Evolutionary conservation across 1,284 basidiomycete species (phyloP), one percentile per base, ranked within the genome.

Genomic region (Chondrostereum purpureum): DNA sequence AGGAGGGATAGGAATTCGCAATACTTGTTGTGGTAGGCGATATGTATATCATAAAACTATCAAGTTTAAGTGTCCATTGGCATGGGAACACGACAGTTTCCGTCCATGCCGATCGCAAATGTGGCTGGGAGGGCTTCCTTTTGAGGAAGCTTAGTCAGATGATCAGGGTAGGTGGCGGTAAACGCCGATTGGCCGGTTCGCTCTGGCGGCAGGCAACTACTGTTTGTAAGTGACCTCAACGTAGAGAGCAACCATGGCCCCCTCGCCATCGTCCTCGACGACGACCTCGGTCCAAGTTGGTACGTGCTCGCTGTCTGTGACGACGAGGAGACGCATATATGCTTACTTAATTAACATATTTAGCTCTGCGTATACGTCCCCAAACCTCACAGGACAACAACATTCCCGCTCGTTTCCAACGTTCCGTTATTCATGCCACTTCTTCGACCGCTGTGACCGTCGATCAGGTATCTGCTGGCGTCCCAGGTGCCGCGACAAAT

Each of bases 361-460:
- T 62, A 93, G 94, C 94, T 53, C 76, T 98, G 52, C 88, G 95
- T 51, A 94, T 99, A 53, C 80, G 94, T 52, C 95, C 95, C 18
- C 78, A 88, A 40, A 91, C 88, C 46, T 66, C 72, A 36, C 88
- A 92, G 59, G 90, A 95, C 70, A 75, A 85, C 47, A 72, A 74
- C 47, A 93, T 97, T 52, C 93, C 95, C 53, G 78, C 86, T 66
- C 87, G 94, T 65, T 97, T 97, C 68, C 93, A 96, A 67, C 80
- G 88, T 53, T 80, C 82, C 55, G 84, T 94, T 57, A 81, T 98
- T 63, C 86, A 90, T 58, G 78, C 87, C 37, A 73, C 74, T 44
- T 80, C 76, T 33, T 62, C 70, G 39, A 89, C 76, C 47, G 80
- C 80, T 24, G 80, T 96, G 44, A 69, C 83, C 23, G 81, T 94